Conservation (phyloP, 495 filamentous ascomycete genomes). For the Lasiosphaeria miniovina region DNA sequence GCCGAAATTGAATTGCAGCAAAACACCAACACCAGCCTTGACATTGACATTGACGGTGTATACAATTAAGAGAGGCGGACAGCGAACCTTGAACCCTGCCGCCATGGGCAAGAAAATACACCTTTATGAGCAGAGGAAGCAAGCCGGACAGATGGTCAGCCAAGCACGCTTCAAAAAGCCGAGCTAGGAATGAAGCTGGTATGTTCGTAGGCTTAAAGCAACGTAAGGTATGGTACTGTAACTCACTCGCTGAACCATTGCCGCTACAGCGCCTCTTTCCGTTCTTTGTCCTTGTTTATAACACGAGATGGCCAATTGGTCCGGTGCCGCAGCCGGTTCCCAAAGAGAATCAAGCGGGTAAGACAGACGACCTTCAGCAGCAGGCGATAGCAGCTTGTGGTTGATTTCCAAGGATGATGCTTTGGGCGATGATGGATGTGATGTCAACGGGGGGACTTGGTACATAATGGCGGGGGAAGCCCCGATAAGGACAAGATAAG, state of each 20-base stretch:
- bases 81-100: constrained; percentile 48
- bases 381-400: too few relatives aligned
- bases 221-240: not conserved
- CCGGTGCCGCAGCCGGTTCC: too few relatives aligned
- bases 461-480: too few relatives aligned
- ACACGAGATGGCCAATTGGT: not conserved
- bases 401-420: too few relatives aligned
- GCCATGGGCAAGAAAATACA: constrained; percentile 55
- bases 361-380: too few relatives aligned
- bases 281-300: not conserved
- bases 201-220: not conserved
- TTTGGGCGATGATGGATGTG: too few relatives aligned
- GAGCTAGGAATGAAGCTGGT: not conserved
- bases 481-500: too few relatives aligned
- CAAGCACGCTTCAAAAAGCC: too few relatives aligned
- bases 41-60: not conserved
- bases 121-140: constrained; percentile 23
- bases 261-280: not conserved
- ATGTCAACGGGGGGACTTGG: too few relatives aligned
- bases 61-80: not conserved
- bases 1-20: not conserved
- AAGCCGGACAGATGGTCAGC: too few relatives aligned
- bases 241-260: constrained; percentile 16
- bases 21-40: not conserved
- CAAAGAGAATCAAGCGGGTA: too few relatives aligned